Base-by-base conservation (phyloP, 1,284 basidiomycete genomes). In the Apiotrichum veenhuisii region DNA sequence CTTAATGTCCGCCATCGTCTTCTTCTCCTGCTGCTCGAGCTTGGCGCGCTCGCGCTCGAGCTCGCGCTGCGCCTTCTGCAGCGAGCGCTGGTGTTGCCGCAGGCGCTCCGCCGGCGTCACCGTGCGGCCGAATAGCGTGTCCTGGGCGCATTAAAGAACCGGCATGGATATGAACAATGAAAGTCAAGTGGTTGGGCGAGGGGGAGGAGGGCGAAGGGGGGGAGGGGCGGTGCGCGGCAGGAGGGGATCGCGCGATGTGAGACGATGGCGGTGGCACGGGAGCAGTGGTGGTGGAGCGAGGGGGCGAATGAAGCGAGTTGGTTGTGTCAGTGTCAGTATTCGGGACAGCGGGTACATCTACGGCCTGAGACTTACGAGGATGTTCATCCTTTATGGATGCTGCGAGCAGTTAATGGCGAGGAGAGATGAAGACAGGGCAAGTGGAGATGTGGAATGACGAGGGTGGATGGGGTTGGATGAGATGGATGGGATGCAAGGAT, bases 31-130 rank as follows among this genome's bases (percentile, higher is more conserved):
- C 71, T 87, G 86, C 76, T 98, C 96, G 54, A 98, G 86, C 78
- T 96, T 98, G 40, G 83, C 82, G 56, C 92, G 86, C 78, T 98
- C 95, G 55, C 96, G 85, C 76, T 98, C 95, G 47, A 98, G 86
- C 76, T 98, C 95, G 49, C 95, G 86, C 77, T 97, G 93, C 14
- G 96, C 95, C 74, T 98, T 97, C 50, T 92, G 89, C 51, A 98
- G 85, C 3, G 92, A 85, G 41, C 95, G 87, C 75, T 98, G 95
- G 76, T 98, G 93, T 77, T 97, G 91, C 55, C 95, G 87, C 62
- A 98, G 82, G 58, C 94, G 86, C 78, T 99, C 95, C 27, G 95
- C 94, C 18, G 95, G 96, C 30, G 95, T 96, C 54, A 96, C 85
- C 3, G 89, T 85, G 49, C 91, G 86, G 11, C 95, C 95, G 75